Base-by-base conservation (phyloP, 1,139 yeast genomes). In the Geotrichum europaeum region DNA sequence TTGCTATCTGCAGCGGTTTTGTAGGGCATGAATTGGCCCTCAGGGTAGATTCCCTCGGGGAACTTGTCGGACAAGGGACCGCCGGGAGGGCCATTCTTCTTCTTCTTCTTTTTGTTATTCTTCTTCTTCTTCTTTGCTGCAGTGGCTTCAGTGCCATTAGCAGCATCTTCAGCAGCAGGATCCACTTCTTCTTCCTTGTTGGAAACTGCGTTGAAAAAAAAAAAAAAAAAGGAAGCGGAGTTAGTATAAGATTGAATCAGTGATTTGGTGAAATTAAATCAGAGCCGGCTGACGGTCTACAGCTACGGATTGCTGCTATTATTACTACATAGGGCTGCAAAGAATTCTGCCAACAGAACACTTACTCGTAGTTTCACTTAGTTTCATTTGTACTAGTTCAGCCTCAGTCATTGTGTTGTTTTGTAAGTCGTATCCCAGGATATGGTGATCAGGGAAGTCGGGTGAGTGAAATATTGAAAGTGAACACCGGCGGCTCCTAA, bases 1-100 rank as follows among this genome's bases (percentile, higher is more conserved):
- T 59, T 53, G 22, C 66, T 63, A 66, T 91, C 88, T 57, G 98
- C 97, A 69, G 84, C 95, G 4, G 99, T 98, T 72, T 84, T n/a
- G 94, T 24, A 15, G 10, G 45, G 45, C 45, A 40, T 40, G 18
- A 40, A 40, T 22, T 40, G 45, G 45, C 61, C 61, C 10, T 45
- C 59, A 10, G 61, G 61, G 49, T 56, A 62, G 32, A 57, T 53
- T n/a, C 56, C 51, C 22, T 59, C 60, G 15, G 62, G 51, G 34
- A 62, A 24, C 43, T 51, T 58, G 30, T 59, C 53, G 45, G 62
- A 58, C 25, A 62, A 62, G 18, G 64, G 62, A 43, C 55, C 55
- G n/a, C 60, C 60, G 47, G 59, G 64, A 3, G 57, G 54, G 24
- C 51, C 56, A 51, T 59, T 59, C 49, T 57, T 36, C 61, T 59